phyloP scores from a whole-genome alignment of 225 moss, liverwort and hornwort species.

The Marchantia polymorpha region DNA sequence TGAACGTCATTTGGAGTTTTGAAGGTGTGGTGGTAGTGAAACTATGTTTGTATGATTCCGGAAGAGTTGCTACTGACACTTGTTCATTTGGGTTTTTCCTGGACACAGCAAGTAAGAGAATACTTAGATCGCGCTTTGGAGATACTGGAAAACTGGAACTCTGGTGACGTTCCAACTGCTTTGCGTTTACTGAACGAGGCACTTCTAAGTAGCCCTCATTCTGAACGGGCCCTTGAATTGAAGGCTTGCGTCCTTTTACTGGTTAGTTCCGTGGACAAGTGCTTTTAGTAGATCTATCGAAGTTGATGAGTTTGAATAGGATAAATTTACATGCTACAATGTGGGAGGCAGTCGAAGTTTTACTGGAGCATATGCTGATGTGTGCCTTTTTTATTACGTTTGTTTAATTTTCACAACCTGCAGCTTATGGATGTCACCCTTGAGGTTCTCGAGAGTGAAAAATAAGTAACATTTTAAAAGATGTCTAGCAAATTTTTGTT shows the following conservation, averaged over 20 bases:
- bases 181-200: constrained; percentile 76
- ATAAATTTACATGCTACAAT: neutral
- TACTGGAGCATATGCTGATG: neutral
- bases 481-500: too few relatives aligned
- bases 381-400: neutral
- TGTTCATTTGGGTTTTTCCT: neutral
- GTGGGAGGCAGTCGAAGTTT: too few relatives aligned
- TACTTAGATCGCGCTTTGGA: constrained; percentile 48
- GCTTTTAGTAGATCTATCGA: neutral
- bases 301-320: neutral
- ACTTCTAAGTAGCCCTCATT: constrained; percentile 71
- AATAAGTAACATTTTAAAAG: too few relatives aligned
- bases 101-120: constrained; percentile 62
- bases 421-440: neutral
- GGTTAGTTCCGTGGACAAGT: constrained; percentile 24
- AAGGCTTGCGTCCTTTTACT: constrained; percentile 61
- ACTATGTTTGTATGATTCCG: neutral
- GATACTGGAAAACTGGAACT: constrained; percentile 50
- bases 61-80: neutral
- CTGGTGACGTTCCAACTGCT: constrained; percentile 52
- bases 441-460: neutral
- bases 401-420: neutral
- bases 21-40: too few relatives aligned
- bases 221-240: constrained; percentile 63
- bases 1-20: neutral